Percentiles rank a stretch among this genome's conserved stretches.
These are phyloP conservation scores for Ascochyta clinopodiicola DNA, from an alignment of 2,329 filamentous ascomycete species.

Conservation along the genomic window DNA sequence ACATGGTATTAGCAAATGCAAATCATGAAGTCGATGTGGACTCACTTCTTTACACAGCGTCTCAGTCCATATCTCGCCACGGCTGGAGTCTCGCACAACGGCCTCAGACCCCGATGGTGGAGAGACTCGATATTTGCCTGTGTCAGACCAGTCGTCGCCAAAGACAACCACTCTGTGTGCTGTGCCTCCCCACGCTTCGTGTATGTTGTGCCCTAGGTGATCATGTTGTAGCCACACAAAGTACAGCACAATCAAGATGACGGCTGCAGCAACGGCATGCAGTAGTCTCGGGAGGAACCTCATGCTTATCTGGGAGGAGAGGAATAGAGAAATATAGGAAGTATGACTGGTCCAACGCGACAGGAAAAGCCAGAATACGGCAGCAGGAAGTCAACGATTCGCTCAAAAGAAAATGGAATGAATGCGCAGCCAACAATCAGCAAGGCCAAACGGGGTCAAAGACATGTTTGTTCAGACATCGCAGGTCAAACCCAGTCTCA, in stretches of 20 bases:
- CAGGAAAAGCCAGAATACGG: conserved; percentile 2
- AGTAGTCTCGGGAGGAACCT: conserved; percentile 42
- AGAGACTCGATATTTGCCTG: conserved; percentile 43
- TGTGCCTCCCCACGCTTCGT: conserved; percentile 37
- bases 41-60: conserved; percentile 46
- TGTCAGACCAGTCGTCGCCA: conserved; percentile 50
- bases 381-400: conserved; percentile 9
- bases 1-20: conserved; percentile 28
- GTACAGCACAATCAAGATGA: conserved; percentile 39
- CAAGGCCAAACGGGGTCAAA: conserved; percentile 12
- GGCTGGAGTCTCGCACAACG: conserved; percentile 36
- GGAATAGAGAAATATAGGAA: background rate
- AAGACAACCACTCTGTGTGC: conserved; percentile 47
- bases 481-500: conserved; percentile 19
- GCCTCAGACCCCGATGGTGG: conserved; percentile 32
- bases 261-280: conserved; percentile 33
- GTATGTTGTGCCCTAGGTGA: conserved; percentile 34
- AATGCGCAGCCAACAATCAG: background rate
- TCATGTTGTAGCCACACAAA: conserved; percentile 38
- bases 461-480: conserved; percentile 27
- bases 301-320: conserved; percentile 27
- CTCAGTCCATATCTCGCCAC: conserved; percentile 46
- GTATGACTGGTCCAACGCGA: too few relatives aligned
- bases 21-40: background rate
- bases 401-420: conserved; percentile 4